Evolutionary conservation across 495 filamentous ascomycete genomes (phyloP), one percentile per base, ranked within the genome.

Genomic region (Penicillium pancosmium): DNA sequence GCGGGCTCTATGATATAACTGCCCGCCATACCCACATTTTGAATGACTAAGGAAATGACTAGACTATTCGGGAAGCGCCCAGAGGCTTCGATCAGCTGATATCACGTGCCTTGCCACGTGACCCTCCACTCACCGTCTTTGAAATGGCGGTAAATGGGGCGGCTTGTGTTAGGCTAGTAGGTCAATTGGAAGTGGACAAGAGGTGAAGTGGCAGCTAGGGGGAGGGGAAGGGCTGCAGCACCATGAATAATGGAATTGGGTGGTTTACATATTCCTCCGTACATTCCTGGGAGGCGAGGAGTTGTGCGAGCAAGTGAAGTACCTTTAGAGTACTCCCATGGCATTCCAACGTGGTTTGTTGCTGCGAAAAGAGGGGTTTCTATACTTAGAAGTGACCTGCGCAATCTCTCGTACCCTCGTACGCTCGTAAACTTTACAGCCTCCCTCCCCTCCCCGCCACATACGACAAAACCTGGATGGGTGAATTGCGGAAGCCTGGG

Each of bases 331-430:
- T 64, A 64, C 53, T 56, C 19, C 27, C 13, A 12, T 11, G 18
- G 16, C 35, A 38, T 27, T 46, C 51, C 49, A 60, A 36, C n/a
- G 36, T 11, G n/a, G n/a, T n/a, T 19, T 16, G 18, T 35, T 21
- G 33, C 41, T 12, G 41, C 46, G n/a, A 50, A 56, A 21, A 25
- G 48, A 56, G 55, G 38, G 57, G 41, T 18, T 61, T 63, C 66
- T 69, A 69, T 69, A 69, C 66, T 69, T 69, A 69, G 66, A 66
- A 69, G 55, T 61, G 55, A 61, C 62, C 38, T 58, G n/a, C 1
- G 12, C 36, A n/a, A 13, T 13, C 36, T 38, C 36, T 31, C 36
- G 36, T 36, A 36, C 34, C 3, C 34, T 36, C 34, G 52, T 23
- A 23, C 16, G 44, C 11, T 50, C 34, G 12, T 33, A 25, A n/a